phyloP scores from a whole-genome alignment of 1,139 yeast species.

The Pichia sp. region DNA sequence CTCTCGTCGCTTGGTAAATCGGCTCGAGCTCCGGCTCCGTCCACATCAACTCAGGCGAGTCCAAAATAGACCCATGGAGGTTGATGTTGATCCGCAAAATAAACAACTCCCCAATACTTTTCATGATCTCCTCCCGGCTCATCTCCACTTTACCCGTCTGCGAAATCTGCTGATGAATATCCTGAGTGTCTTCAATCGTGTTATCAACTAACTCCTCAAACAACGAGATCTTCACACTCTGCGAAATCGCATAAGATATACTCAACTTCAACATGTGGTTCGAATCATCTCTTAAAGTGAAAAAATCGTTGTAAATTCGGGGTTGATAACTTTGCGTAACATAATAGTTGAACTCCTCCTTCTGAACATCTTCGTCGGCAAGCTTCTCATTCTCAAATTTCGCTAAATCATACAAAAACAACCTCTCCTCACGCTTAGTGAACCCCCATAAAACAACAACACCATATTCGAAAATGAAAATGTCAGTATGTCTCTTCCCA shows the following conservation, averaged over 20 bases:
- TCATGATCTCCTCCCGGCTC: slow-evolving; percentile 93
- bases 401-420: slow-evolving; percentile 77
- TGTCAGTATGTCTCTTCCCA: slow-evolving; percentile 65
- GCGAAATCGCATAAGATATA: slow-evolving; percentile 88
- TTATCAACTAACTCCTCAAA: slow-evolving; percentile 94
- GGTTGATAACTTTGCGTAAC: slow-evolving; percentile 92
- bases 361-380: slow-evolving; percentile 84
- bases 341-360: slow-evolving; percentile 91
- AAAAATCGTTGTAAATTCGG: slow-evolving; percentile 89
- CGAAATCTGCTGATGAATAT: slow-evolving; percentile 93
- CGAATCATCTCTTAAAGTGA: slow-evolving; percentile 83
- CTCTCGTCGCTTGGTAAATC: slow-evolving; percentile 92
- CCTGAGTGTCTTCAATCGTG: slow-evolving; percentile 94
- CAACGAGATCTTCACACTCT: slow-evolving; percentile 86
- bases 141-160: slow-evolving; percentile 90
- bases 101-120: slow-evolving; percentile 90
- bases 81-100: slow-evolving; percentile 86
- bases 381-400: slow-evolving; percentile 87
- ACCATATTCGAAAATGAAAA: slow-evolving; percentile 90
- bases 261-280: slow-evolving; percentile 87
- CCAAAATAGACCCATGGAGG: slow-evolving; percentile 90
- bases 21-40: slow-evolving; percentile 97
- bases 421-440: slow-evolving; percentile 73
- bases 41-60: slow-evolving; percentile 98
- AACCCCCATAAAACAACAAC: slow-evolving; percentile 96